These are phyloP conservation scores for Aspergillus luchuensis DNA, from an alignment of 2,329 filamentous ascomycete species.

Conservation along the genomic window DNA sequence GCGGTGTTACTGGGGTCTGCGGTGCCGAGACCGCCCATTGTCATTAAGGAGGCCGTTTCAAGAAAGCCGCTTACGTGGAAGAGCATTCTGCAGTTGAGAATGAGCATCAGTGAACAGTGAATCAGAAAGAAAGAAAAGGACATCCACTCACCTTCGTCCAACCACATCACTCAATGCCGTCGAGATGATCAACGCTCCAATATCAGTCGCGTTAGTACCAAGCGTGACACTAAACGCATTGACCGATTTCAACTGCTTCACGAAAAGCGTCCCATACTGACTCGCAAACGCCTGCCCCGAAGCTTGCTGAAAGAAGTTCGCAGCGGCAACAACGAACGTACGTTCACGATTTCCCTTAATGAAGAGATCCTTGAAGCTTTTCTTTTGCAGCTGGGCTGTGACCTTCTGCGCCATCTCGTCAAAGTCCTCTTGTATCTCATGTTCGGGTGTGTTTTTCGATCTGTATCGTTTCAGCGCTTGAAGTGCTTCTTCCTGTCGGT, in stretches of 20 bases:
- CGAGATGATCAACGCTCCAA: not conserved
- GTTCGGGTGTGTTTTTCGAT: not conserved
- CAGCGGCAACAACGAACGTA: not conserved
- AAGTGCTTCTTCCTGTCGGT: not conserved
- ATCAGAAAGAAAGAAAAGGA: too few species aligned
- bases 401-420: not conserved
- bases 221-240: slow-evolving; percentile 4
- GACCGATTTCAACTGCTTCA: slow-evolving; percentile 5
- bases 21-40: not conserved
- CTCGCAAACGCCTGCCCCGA: slow-evolving; percentile 1
- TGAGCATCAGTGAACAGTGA: too few species aligned
- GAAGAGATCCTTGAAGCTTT: slow-evolving; percentile 4
- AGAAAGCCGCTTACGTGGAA: not conserved
- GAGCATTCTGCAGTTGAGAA: not conserved
- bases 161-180: not conserved
- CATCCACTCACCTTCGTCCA: not conserved
- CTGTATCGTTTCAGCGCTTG: not conserved
- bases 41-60: not conserved
- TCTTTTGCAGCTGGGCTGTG: not conserved
- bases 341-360: not conserved
- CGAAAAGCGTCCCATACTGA: slow-evolving; percentile 7
- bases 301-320: slow-evolving; percentile 8
- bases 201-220: not conserved
- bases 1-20: not conserved
- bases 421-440: not conserved